Conservation (phyloP, 805 yeast species). For the Ogataea wickerhamii region DNA sequence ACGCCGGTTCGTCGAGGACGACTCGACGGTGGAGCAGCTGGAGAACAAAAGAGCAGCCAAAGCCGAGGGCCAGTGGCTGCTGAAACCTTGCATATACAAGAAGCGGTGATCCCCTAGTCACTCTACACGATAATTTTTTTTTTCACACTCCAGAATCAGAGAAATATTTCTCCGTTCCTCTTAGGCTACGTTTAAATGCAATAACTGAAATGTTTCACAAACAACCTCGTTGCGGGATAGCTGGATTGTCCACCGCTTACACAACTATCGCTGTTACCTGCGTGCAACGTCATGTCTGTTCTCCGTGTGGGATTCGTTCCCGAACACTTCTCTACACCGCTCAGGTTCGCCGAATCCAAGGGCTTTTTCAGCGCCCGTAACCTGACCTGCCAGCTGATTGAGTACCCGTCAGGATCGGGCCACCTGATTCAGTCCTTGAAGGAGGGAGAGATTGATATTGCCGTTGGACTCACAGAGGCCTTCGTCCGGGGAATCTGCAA, state of each 20-base stretch:
- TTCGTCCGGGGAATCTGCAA: constrained; percentile 79
- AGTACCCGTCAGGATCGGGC: constrained; percentile 86
- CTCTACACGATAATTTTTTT: too few relatives aligned
- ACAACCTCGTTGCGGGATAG: too few relatives aligned
- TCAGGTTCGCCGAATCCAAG: constrained; percentile 63
- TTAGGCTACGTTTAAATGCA: too few relatives aligned
- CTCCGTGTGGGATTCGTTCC: constrained; percentile 79
- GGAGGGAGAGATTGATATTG: constrained; percentile 63
- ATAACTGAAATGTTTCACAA: too few relatives aligned
- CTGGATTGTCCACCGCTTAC: too few relatives aligned
- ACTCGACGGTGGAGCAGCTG: constrained; percentile 54
- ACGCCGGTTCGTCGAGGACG: constrained; percentile 67
- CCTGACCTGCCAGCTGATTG: constrained; percentile 56
- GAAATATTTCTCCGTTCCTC: too few relatives aligned
- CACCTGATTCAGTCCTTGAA: constrained; percentile 73
- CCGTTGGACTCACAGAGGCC: constrained; percentile 89
- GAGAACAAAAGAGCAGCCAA: constrained; percentile 47
- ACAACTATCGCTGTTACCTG: too few relatives aligned
- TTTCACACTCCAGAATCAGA: too few relatives aligned
- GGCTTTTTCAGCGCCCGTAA: constrained; percentile 50
- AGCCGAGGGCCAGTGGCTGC: constrained; percentile 83
- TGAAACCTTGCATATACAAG: constrained; percentile 95
- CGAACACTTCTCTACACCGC: constrained; percentile 88
- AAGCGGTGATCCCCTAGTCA: constrained; percentile 61
- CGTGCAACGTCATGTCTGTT: too few relatives aligned